Base-by-base conservation (phyloP, 306 rosid genomes). In the Hippophae rhamnoides region DNA sequence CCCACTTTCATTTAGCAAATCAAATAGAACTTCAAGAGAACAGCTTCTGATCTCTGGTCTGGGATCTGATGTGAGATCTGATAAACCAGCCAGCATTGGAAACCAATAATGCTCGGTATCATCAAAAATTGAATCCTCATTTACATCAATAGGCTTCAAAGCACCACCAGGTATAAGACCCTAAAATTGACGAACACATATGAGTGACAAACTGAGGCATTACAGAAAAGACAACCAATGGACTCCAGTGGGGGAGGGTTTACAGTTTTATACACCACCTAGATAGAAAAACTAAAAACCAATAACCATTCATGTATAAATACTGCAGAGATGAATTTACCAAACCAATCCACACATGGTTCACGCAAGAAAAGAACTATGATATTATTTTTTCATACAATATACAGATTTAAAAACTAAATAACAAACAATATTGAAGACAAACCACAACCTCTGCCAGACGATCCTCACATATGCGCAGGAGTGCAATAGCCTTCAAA, bases 71-170 rank as follows among this genome's bases (percentile, higher is more conserved):
- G 99, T 93, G 60, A 93, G 80, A 75, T 93, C 99, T 62, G 99
- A 93, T 43, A 93, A 82, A 72, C 99, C 99, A 75, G 97, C 99
- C 66, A 93, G 82, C 99, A 93, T 93, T 61, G 99, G 99, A 69
- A 88, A 93, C 99, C 99, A 93, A 73, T 86, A 93, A 74, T 93
- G 87, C 76, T 93, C 99, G 52, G 99, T 93, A 74, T 89, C 80
- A 61, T 93, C 99, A 69, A 80, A 61, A 56, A 79, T 68, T 45
- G 83, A 65, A 47, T 86, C 95, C 57, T 6, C 64, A 63, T 57
- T 80, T 57, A 74, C 79, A 56, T 86, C 86, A 67, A 86, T 78
- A 18, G 97, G 99, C 88, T 77, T 86, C 79, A 84, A 82, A 62
- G 87, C 89, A 66, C 97, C 99, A 59, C 99, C 97, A 62, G 99